phyloP scores from a whole-genome alignment of 495 filamentous ascomycete genomes.

The Neurospora sp. region DNA sequence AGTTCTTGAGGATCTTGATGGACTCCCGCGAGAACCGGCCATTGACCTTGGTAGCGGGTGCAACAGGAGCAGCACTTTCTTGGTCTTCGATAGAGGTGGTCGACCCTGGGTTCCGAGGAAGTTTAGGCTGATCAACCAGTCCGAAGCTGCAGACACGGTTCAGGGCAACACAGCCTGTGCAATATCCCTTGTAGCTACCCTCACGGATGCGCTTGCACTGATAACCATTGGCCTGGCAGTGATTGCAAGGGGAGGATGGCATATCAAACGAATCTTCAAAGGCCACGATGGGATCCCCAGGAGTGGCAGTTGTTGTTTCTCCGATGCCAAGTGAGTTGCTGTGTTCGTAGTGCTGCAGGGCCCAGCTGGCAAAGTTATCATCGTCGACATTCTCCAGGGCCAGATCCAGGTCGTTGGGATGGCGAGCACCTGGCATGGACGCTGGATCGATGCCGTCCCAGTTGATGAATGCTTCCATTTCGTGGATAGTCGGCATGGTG shows the following conservation, averaged over 20 bases:
- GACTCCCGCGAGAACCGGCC: conserved; percentile 63
- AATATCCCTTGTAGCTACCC: conserved; percentile 56
- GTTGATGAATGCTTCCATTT: conserved; percentile 37
- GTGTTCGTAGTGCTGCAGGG: conserved; percentile 36
- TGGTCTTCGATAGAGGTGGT: conserved; percentile 27
- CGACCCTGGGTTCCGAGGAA: conserved; percentile 9
- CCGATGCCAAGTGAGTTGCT: conserved; percentile 15
- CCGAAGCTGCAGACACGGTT: conserved; percentile 64
- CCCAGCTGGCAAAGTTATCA: conserved; percentile 42
- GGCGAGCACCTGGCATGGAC: conserved; percentile 14
- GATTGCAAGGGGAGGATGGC: conserved; percentile 49
- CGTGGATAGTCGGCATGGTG: conserved; percentile 14
- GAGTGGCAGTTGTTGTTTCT: background rate
- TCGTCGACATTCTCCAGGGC: conserved; percentile 35
- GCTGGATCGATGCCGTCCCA: conserved; percentile 33
- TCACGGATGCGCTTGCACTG: conserved; percentile 67
- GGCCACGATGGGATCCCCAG: conserved; percentile 3
- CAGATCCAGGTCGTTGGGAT: conserved; percentile 30
- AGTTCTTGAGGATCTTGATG: conserved; percentile 64
- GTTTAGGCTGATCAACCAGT: background rate
- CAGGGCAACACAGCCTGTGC: conserved; percentile 70
- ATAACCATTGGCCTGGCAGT: conserved; percentile 57
- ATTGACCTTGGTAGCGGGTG: conserved; percentile 38
- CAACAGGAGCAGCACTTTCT: conserved; percentile 33
- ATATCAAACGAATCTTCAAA: conserved; percentile 30